phyloP scores from a whole-genome alignment of 208 protist species.

The Wallacemonas rigidus region DNA sequence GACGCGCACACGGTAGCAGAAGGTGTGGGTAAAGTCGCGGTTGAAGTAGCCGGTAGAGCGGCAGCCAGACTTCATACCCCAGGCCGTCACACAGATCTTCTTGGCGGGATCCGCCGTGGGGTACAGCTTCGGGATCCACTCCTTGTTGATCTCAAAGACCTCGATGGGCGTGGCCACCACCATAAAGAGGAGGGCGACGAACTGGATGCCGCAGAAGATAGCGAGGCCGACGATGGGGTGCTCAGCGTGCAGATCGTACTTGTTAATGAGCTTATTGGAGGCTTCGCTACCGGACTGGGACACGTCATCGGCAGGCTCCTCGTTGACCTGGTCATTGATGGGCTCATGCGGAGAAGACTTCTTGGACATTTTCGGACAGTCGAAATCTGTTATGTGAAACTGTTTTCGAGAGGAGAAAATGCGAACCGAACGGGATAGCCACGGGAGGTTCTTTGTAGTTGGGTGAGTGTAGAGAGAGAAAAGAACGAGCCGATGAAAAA shows the following conservation, averaged over 20 bases:
- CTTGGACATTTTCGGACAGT: slow-evolving; percentile 3
- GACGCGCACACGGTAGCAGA: slow-evolving; percentile 49
- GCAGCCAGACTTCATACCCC: slow-evolving; percentile 60
- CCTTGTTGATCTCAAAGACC: slow-evolving; percentile 39
- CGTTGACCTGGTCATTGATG: background rate
- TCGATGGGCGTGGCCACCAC: slow-evolving; percentile 46
- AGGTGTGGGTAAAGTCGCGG: slow-evolving; percentile 40
- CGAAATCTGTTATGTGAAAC: slow-evolving; percentile 16
- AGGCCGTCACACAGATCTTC: slow-evolving; percentile 52
- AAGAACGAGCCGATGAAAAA: background rate
- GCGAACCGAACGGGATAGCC: background rate
- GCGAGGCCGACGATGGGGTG: slow-evolving; percentile 40
- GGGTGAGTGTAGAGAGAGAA: background rate
- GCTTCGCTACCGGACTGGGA: slow-evolving; percentile 20
- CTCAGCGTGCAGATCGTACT: slow-evolving; percentile 31
- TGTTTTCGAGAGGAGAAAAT: slow-evolving; percentile 3
- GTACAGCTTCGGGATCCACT: slow-evolving; percentile 31
- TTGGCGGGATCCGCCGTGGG: slow-evolving; percentile 10
- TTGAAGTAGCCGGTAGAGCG: slow-evolving; percentile 35
- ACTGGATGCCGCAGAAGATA: slow-evolving; percentile 37
- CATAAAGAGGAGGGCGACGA: slow-evolving; percentile 44
- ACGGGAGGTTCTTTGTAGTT: background rate
- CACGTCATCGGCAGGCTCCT: slow-evolving; percentile 18
- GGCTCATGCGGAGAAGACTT: slow-evolving; percentile 18
- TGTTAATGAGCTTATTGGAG: slow-evolving; percentile 11